A percentile compares a stretch with the other conserved stretches of the same genome.
Conservation (phyloP, 139 green algal genomes). For the Asterochloris erici region DNA sequence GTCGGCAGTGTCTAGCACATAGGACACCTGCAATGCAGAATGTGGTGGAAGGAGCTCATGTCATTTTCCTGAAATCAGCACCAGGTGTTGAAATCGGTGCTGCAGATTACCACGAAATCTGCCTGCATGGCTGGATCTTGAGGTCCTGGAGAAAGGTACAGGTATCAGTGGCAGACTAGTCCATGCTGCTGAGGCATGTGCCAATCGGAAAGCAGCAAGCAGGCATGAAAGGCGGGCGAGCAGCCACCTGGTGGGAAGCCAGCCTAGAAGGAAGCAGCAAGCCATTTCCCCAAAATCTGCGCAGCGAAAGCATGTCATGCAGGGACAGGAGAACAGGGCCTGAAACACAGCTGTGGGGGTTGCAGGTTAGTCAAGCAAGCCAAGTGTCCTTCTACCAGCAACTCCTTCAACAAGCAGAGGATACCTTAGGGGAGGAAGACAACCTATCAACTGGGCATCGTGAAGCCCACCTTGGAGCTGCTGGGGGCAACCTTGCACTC, state of each 20-base stretch:
- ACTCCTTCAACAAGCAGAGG: not conserved
- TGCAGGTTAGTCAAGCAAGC: not conserved
- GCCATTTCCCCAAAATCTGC: not conserved
- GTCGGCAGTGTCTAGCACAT: slow-evolving; percentile 96
- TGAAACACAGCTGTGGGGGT: not conserved
- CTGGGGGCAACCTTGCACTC: slow-evolving; percentile 91
- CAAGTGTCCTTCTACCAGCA: too few species aligned
- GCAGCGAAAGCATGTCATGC: not conserved
- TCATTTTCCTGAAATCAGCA: too few species aligned
- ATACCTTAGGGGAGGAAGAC: slow-evolving; percentile 22
- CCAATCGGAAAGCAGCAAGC: not conserved
- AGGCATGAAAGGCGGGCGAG: too few species aligned
- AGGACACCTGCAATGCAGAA: slow-evolving; percentile 60
- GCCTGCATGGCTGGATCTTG: not conserved
- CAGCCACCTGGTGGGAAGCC: too few species aligned
- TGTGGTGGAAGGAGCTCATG: too few species aligned
- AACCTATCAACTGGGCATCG: slow-evolving; percentile 13
- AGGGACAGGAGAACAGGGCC: not conserved
- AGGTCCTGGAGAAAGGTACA: not conserved
- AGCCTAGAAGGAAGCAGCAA: too few species aligned
- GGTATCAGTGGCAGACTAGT: not conserved
- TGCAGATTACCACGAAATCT: not conserved
- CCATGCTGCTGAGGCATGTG: not conserved
- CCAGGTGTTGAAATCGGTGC: not conserved
- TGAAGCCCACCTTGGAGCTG: slow-evolving; percentile 51